These are phyloP conservation scores for Dicorynia guianensis DNA, from an alignment of 306 rosid genomes.

Conservation along the genomic window DNA sequence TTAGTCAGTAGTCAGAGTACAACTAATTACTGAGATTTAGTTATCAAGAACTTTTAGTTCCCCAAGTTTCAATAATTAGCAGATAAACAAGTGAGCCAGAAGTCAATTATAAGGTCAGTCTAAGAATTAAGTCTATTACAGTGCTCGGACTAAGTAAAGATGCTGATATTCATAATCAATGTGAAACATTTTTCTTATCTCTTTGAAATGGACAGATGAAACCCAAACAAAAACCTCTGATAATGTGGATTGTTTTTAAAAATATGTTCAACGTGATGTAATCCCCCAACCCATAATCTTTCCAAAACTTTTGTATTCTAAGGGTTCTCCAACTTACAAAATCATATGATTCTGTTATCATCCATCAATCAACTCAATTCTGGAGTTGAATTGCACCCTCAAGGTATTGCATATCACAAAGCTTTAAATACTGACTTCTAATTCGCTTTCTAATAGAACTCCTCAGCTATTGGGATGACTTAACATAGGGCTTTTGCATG, in stretches of 20 bases:
- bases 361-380: not conserved
- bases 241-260: not conserved
- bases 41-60: not conserved
- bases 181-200: not conserved
- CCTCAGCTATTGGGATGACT: not conserved
- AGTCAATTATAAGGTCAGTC: too few species aligned
- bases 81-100: not conserved
- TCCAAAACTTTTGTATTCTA: not conserved
- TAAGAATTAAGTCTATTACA: too few species aligned
- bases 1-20: not conserved
- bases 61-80: not conserved
- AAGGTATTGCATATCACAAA: not conserved
- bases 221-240: not conserved
- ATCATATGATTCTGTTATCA: not conserved
- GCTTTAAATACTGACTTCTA: not conserved
- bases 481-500: not conserved
- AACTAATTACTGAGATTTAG: not conserved
- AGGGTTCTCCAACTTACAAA: not conserved
- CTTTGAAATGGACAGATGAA: not conserved
- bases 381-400: not conserved
- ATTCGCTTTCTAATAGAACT: not conserved
- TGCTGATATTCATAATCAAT: not conserved
- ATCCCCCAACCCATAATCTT: not conserved
- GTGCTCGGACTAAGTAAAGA: not conserved
- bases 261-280: not conserved